These are phyloP conservation scores for Neolentinus lepideus DNA, from an alignment of 1,284 basidiomycete species.

Conservation along the genomic window DNA sequence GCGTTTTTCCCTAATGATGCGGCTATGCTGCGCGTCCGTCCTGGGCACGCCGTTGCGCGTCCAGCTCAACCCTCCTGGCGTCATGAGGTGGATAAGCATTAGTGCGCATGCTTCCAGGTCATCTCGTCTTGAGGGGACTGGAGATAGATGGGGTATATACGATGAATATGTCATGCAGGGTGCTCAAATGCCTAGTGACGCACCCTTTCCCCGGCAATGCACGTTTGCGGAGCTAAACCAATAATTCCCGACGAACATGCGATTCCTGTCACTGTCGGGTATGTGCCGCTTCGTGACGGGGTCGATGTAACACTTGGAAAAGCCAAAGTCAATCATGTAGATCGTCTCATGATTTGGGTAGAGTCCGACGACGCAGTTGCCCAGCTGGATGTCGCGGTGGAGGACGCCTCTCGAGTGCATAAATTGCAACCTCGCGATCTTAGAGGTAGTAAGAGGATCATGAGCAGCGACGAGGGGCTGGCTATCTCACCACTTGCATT, in stretches of 20 bases:
- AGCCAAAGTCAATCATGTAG: conserved; percentile 81
- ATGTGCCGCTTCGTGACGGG: conserved; percentile 54
- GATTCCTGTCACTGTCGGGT: conserved; percentile 53
- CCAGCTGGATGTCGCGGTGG: conserved; percentile 71
- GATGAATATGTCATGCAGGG: not conserved
- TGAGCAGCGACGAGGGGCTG: not conserved
- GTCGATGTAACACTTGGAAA: conserved; percentile 71
- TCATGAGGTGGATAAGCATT: conserved; percentile 73
- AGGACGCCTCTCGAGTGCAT: conserved; percentile 69
- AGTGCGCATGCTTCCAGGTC: conserved; percentile 69
- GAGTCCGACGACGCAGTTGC: conserved; percentile 62
- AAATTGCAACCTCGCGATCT: conserved; percentile 62
- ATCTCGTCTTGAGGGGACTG: conserved; percentile 69
- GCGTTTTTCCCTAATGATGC: conserved; percentile 54
- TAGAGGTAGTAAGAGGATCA: conserved; percentile 4
- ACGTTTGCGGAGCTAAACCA: conserved; percentile 72
- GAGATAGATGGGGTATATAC: conserved; percentile 1
- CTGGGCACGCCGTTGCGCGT: conserved; percentile 71
- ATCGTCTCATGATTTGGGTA: conserved; percentile 48
- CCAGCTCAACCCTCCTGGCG: conserved; percentile 68
- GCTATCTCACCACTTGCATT: conserved; percentile 56
- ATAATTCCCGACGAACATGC: conserved; percentile 75
- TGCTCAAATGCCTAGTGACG: conserved; percentile 8
- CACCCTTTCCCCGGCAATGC: conserved; percentile 68
- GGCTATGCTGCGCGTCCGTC: conserved; percentile 51